Base-by-base conservation (phyloP, 148 eudicot genomes). In the Cornus kousa region DNA sequence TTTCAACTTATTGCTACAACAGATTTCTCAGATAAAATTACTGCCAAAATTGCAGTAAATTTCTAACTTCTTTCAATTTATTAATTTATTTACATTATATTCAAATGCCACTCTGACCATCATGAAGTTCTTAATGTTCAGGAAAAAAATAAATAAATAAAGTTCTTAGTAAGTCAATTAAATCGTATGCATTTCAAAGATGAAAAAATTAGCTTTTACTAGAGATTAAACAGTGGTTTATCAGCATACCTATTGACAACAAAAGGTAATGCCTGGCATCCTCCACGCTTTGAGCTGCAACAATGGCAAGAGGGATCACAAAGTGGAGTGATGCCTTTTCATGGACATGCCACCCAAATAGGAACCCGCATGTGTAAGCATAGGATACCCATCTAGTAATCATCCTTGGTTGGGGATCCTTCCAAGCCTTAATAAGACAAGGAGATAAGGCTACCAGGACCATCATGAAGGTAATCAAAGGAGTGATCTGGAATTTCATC, bases 281-380 rank as follows among this genome's bases (percentile, higher is more conserved):
- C 71, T 81, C 82, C 37, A 68, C 16, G 78, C 91, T 91, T 75
- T 94, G 88, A 40, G 84, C 10, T 59, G 99, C 92, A 86, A 88
- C 89, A 75, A 90, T 17, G 16, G 99, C 97, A 57, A 97, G 91
- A 12, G 98, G 99, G 35, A 94, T 90, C 65, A 97, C 87, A 79
- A 96, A 94, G 81, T 94, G 99, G 46, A 97, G 98, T 6, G 91
- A 87, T 16, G 98, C 98, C 89, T 94, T 97, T 83, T 94, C 98
- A 57, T 94, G 98, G 57, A 97, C 95, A 85, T 97, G 99, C 99
- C 99, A 97, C 9, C 98, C 99, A 82, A 97, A 97, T 62, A 97
- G 55, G 77, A 97, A 94, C 75, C 99, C 98, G 81, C 98, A 97
- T 2, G 91, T 84, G 86, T 94, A 97, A 46, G 99, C 99, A 89